Conservation (phyloP, 495 filamentous ascomycete species). For the Aspergillus baeticus region DNA sequence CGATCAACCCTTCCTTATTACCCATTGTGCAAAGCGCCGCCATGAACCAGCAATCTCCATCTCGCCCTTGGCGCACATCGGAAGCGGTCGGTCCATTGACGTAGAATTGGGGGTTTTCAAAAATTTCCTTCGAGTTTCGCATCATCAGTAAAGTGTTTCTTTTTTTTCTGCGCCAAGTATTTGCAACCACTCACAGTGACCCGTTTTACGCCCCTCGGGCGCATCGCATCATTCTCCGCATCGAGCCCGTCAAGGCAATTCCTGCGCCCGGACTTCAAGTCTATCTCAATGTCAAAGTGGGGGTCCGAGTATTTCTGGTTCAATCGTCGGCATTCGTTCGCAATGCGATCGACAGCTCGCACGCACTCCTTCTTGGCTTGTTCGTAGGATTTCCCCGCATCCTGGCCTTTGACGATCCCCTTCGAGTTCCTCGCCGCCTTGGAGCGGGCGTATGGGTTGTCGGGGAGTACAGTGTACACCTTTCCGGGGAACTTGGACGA, state of each 20-base stretch:
- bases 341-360: constrained; percentile 76
- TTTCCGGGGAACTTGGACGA: constrained; percentile 58
- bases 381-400: constrained; percentile 65
- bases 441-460: constrained; percentile 66
- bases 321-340: constrained; percentile 74
- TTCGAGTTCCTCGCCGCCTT: constrained; percentile 55
- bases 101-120: constrained; percentile 82
- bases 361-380: constrained; percentile 68
- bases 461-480: constrained; percentile 71
- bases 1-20: constrained; percentile 76
- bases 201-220: constrained; percentile 62
- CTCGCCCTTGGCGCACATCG: constrained; percentile 74
- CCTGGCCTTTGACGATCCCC: constrained; percentile 52
- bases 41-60: constrained; percentile 92
- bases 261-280: constrained; percentile 60
- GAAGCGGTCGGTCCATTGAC: constrained; percentile 80
- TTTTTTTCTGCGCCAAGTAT: background rate
- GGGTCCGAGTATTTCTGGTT: constrained; percentile 91
- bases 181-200: constrained; percentile 45
- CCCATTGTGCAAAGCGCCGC: constrained; percentile 81
- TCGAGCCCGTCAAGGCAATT: constrained; percentile 65
- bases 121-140: constrained; percentile 62
- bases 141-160: background rate
- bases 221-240: constrained; percentile 39
- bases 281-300: constrained; percentile 83